phyloP scores from a whole-genome alignment of 2,329 filamentous ascomycete genomes.

The Fusarium pseudoanthophilum region DNA sequence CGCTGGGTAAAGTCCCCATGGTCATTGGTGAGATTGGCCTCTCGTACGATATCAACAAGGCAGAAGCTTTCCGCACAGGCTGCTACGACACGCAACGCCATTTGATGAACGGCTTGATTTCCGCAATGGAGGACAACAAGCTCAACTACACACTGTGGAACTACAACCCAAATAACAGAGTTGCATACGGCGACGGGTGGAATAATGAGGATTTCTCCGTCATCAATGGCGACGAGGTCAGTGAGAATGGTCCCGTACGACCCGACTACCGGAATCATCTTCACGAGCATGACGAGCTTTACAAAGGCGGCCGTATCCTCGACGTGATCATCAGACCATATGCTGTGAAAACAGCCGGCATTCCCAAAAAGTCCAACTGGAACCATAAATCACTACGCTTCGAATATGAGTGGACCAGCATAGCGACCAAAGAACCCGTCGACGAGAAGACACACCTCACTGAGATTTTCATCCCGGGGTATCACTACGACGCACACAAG shows the following conservation, averaged over 20 bases:
- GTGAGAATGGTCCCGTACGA: constrained; percentile 41
- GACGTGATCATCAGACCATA: constrained; percentile 56
- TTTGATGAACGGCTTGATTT: constrained; percentile 53
- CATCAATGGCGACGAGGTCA: constrained; percentile 49
- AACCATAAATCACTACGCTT: constrained; percentile 49
- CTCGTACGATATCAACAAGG: constrained; percentile 54
- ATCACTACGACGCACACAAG: constrained; percentile 50
- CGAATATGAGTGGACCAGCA: constrained; percentile 49
- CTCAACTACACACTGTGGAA: constrained; percentile 55
- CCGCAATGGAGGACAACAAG: constrained; percentile 54
- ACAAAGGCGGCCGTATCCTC: constrained; percentile 51
- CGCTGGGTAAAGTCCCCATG: constrained; percentile 49
- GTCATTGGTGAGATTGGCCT: constrained; percentile 56
- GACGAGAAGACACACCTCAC: constrained; percentile 44
- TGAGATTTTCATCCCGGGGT: constrained; percentile 53
- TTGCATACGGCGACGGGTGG: constrained; percentile 55
- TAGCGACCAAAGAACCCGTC: constrained; percentile 10
- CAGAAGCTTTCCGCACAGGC: constrained; percentile 51
- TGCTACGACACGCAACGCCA: constrained; percentile 53
- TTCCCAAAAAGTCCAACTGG: constrained; percentile 50
- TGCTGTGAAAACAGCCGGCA: constrained; percentile 53
- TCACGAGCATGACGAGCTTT: constrained; percentile 51
- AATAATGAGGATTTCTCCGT: constrained; percentile 58
- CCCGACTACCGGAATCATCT: constrained; percentile 49
- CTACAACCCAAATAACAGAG: constrained; percentile 53